phyloP scores from a whole-genome alignment of 345 rosid genomes.

The Ceriops tagal region DNA sequence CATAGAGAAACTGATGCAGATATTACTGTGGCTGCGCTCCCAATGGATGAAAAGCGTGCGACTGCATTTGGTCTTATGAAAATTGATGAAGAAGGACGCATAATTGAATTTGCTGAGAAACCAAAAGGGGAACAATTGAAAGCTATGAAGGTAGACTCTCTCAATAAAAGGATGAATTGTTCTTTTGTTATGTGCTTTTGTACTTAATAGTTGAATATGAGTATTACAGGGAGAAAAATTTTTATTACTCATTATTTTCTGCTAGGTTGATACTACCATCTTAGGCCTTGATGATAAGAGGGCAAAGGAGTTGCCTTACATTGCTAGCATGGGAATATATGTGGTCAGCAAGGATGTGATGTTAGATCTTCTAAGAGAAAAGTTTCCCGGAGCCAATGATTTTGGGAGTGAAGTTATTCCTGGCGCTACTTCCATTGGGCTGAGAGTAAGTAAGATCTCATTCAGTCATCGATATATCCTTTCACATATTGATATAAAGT shows the following conservation, averaged over 20 bases:
- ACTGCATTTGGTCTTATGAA: slow-evolving; percentile 95
- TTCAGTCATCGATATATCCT: neutral
- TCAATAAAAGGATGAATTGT: neutral
- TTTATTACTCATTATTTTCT: neutral
- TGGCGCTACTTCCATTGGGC: slow-evolving; percentile 85
- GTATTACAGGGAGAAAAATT: slow-evolving; percentile 2
- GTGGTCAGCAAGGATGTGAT: slow-evolving; percentile 89
- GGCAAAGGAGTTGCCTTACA: slow-evolving; percentile 90
- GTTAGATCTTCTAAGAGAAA: slow-evolving; percentile 77
- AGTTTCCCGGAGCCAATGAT: slow-evolving; percentile 97
- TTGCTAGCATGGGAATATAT: slow-evolving; percentile 99
- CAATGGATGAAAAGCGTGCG: slow-evolving; percentile 92
- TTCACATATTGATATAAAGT: neutral
- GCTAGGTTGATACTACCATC: slow-evolving; percentile 88
- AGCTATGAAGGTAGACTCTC: slow-evolving; percentile 67
- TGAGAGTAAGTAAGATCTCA: slow-evolving; percentile 54
- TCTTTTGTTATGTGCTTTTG: neutral
- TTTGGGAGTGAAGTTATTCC: slow-evolving; percentile 99
- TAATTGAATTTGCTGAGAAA: slow-evolving; percentile 87
- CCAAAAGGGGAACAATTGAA: slow-evolving; percentile 91
- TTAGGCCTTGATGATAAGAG: slow-evolving; percentile 88
- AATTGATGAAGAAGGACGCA: slow-evolving; percentile 95
- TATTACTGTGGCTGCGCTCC: slow-evolving; percentile 96
- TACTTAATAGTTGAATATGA: neutral
- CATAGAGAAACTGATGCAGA: slow-evolving; percentile 97